phyloP scores from a whole-genome alignment of 352 stramenopile species.

The Phytopythium oedochilum region DNA sequence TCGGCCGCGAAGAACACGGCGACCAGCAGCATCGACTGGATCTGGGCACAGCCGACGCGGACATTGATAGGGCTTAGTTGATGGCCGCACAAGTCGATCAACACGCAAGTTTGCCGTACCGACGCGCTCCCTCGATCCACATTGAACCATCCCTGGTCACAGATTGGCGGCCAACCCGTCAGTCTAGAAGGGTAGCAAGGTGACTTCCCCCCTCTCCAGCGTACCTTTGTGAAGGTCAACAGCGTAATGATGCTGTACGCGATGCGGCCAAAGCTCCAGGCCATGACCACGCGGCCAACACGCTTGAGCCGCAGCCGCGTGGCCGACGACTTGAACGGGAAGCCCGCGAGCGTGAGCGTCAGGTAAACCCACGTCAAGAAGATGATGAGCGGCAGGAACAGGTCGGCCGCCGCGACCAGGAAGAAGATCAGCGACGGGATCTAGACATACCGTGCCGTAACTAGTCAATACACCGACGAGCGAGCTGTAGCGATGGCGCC shows the following conservation, averaged over 20 bases:
- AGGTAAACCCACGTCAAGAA: slow-evolving; percentile 89
- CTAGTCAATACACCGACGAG: not conserved
- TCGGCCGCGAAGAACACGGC: slow-evolving; percentile 76
- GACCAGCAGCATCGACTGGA: slow-evolving; percentile 81
- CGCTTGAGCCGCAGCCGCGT: slow-evolving; percentile 48
- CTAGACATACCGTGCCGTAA: slow-evolving; percentile 15
- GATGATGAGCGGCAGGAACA: slow-evolving; percentile 87
- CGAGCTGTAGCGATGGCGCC: too few species aligned
- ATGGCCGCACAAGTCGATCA: not conserved
- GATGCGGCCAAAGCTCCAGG: slow-evolving; percentile 83
- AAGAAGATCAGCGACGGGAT: slow-evolving; percentile 80
- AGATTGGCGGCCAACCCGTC: not conserved
- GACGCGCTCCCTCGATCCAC: slow-evolving; percentile 60
- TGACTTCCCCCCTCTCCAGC: not conserved
- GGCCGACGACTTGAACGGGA: slow-evolving; percentile 77
- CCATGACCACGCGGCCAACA: slow-evolving; percentile 61
- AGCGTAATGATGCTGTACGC: slow-evolving; percentile 87
- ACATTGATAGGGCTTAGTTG: not conserved
- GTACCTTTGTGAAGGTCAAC: slow-evolving; percentile 82
- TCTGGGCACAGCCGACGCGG: slow-evolving; percentile 17
- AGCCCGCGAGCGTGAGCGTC: slow-evolving; percentile 83
- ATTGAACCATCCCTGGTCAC: slow-evolving; percentile 75
- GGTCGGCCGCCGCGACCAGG: slow-evolving; percentile 77
- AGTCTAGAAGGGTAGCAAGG: too few species aligned
- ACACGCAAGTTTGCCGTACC: slow-evolving; percentile 20